phyloP scores from a whole-genome alignment of 805 yeast genomes.

The Sporopachydermia quercuum region DNA sequence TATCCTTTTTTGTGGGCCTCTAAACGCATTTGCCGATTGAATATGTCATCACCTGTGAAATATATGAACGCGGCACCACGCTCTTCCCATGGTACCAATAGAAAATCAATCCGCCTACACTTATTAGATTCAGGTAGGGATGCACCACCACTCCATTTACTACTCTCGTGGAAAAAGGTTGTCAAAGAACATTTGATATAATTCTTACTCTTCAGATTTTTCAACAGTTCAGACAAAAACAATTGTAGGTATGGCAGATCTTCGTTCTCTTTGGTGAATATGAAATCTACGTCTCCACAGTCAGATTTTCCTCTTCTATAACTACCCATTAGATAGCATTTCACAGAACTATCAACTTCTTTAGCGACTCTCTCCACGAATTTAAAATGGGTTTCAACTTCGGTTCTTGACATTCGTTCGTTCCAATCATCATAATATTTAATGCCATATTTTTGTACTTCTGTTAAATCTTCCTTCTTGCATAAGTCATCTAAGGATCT shows the following conservation, averaged over 20 bases:
- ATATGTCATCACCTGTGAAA: constrained; percentile 38
- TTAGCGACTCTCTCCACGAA: constrained; percentile 15
- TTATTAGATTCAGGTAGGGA: constrained; percentile 14
- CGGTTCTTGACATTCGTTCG: constrained; percentile 28
- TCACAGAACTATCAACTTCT: constrained; percentile 21
- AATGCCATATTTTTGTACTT: constrained; percentile 25
- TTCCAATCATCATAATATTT: constrained; percentile 33
- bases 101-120: constrained; percentile 41
- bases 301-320: constrained; percentile 31
- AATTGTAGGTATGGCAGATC: constrained; percentile 13
- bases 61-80: constrained; percentile 35
- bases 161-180: constrained; percentile 8
- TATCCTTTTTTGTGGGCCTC: constrained; percentile 26
- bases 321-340: constrained; percentile 32
- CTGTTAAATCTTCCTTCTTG: constrained; percentile 15
- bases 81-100: constrained; percentile 29
- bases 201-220: constrained; percentile 14
- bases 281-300: constrained; percentile 40
- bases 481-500: constrained; percentile 25
- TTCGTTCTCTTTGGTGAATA: constrained; percentile 24
- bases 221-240: constrained; percentile 13
- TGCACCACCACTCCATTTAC: constrained; percentile 21
- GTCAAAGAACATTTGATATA: constrained; percentile 15
- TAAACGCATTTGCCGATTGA: constrained; percentile 31
- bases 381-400: constrained; percentile 26